Base-by-base conservation (phyloP, 108 stramenopile genomes). In the Schizochytrium sp. region DNA sequence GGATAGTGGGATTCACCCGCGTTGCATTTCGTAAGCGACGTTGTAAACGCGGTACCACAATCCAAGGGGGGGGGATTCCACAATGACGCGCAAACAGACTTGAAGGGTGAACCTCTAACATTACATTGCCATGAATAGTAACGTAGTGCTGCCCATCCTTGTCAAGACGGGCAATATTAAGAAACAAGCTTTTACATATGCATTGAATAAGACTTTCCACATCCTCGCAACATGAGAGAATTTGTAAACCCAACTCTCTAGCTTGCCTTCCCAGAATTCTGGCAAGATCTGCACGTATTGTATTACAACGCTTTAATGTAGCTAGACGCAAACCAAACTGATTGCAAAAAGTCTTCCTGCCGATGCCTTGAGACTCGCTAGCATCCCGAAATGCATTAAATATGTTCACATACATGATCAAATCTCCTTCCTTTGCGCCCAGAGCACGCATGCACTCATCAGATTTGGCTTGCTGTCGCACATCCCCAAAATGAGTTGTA, bases 351-450 rank as follows among this genome's bases (percentile, higher is more conserved):
- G 64, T 15, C 12, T 38, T 15, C 10, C 64, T 38, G 15, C 28
- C 28, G 28, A 28, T 28, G 28, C 28, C 28, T 28, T 28, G 28
- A 28, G 28, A 28, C 28, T 69, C 28, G 5, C 19, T 38, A 3
- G 12, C 15, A 38, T 28, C 28, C 1, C 10, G 2, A 15, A 69
- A 69, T 38, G 12, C 28, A 13, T 15, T 69, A 38, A 44, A 69
- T 8, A 69, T 69, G 64, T 69, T 69, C 64, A 69, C 64, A 44
- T 69, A 69, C 15, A 69, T 7, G 3, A 69, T 44, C 64, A 69
- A 44, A 69, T 69, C 64, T 8, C 64, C 64, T 1, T 69, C 64
- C 7, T 44, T 38, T 44, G 64, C 64, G 12, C 64, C 64, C 12
- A 69, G 64, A 15, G 64, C 64, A 0, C 64, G 64, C 64, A 69